phyloP scores from a whole-genome alignment of 2,329 filamentous ascomycete genomes.

The Bipolaris zeicola region DNA sequence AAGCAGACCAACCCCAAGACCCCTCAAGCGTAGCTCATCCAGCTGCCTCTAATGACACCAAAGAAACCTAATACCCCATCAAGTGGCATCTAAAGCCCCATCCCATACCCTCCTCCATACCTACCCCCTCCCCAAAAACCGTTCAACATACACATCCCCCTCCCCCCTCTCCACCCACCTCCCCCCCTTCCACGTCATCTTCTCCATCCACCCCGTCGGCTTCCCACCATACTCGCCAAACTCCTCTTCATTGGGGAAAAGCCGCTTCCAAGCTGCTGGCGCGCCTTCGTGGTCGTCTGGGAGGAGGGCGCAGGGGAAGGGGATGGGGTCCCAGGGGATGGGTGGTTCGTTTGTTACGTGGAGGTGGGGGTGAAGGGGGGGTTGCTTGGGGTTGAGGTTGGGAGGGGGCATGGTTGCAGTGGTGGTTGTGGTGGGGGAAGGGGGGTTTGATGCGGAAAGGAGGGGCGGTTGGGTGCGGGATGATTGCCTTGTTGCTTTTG shows the following conservation, averaged over 20 bases:
- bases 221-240: neutral
- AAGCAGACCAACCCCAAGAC: constrained; percentile 13
- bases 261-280: neutral
- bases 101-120: no score
- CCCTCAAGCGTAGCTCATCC: neutral
- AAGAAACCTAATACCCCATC: no score
- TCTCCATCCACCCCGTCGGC: constrained; percentile 1
- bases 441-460: neutral
- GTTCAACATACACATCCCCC: neutral
- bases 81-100: no score
- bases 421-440: neutral
- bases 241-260: neutral
- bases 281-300: neutral
- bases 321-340: neutral
- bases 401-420: neutral
- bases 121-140: neutral
- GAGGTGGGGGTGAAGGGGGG: neutral
- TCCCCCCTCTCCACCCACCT: neutral
- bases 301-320: neutral
- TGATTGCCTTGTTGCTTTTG: neutral
- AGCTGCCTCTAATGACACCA: no score
- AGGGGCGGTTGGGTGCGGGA: no score
- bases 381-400: no score
- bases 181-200: neutral
- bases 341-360: neutral